phyloP scores from a whole-genome alignment of 768 basidiomycete species.

The Ephemerocybe angulata region DNA sequence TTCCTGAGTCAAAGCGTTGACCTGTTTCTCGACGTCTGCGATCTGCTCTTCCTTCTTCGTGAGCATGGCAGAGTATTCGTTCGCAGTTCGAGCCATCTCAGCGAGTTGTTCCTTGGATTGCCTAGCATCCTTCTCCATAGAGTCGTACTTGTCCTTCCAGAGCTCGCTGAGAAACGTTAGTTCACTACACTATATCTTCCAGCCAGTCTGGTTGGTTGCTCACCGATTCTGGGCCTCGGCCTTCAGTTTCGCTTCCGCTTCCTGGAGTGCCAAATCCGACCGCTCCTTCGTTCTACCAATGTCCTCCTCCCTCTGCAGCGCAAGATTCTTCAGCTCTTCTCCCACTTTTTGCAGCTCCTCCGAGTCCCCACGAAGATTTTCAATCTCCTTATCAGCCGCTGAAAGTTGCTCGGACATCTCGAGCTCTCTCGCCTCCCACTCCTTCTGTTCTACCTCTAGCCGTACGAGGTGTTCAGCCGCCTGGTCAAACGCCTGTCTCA shows the following conservation, averaged over 20 bases:
- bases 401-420: constrained; percentile 58
- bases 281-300: constrained; percentile 70
- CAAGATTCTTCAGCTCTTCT: constrained; percentile 67
- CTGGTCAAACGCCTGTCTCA: constrained; percentile 72
- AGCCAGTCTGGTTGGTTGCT: too few relatives aligned
- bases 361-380: constrained; percentile 52
- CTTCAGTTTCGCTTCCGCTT: constrained; percentile 70
- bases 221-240: constrained; percentile 64
- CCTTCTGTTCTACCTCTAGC: constrained; percentile 72
- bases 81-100: constrained; percentile 72
- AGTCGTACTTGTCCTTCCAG: constrained; percentile 54
- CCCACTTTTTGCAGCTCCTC: constrained; percentile 61
- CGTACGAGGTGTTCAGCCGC: constrained; percentile 84
- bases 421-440: constrained; percentile 60
- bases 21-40: constrained; percentile 46
- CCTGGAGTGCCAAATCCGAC: constrained; percentile 57
- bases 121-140: constrained; percentile 64
- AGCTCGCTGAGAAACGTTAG: constrained; percentile 48
- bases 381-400: constrained; percentile 56
- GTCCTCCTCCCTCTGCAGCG: constrained; percentile 78
- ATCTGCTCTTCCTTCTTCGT: constrained; percentile 75
- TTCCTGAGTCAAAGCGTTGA: constrained; percentile 52
- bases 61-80: constrained; percentile 72
- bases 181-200: too few relatives aligned
- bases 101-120: constrained; percentile 73